phyloP scores from a whole-genome alignment of 345 rosid genomes.

The Conringia planisiliqua region DNA sequence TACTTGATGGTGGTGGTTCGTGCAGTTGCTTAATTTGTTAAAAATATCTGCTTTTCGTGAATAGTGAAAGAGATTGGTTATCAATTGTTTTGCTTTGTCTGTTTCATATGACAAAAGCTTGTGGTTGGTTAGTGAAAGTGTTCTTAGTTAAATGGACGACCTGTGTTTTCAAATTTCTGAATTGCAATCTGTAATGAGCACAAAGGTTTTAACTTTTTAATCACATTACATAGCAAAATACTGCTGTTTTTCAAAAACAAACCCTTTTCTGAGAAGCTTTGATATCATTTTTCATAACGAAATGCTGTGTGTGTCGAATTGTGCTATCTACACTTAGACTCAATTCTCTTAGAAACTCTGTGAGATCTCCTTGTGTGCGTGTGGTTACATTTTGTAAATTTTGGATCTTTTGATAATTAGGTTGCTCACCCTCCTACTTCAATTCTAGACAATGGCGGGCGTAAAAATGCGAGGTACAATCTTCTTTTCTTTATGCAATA shows the following conservation, averaged over 20 bases:
- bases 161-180: neutral
- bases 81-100: neutral
- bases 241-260: neutral
- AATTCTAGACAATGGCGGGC: conserved; percentile 53
- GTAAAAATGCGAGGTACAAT: conserved; percentile 51
- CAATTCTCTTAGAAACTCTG: neutral
- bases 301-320: neutral
- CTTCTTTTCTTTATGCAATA: neutral
- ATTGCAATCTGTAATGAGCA: neutral
- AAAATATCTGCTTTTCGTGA: neutral
- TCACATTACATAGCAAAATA: neutral
- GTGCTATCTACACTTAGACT: neutral
- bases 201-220: neutral
- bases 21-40: neutral
- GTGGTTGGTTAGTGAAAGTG: neutral
- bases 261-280: too few relatives aligned
- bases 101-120: neutral
- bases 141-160: neutral
- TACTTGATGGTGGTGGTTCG: neutral
- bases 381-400: neutral
- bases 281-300: neutral
- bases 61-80: neutral
- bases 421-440: conserved; percentile 54
- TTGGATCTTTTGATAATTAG: conserved; percentile 33
- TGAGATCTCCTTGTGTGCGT: conserved; percentile 1